Evolutionary conservation across 148 eudicot species (phyloP), one percentile per base, ranked within the genome.

Genomic region (Silene conica): DNA sequence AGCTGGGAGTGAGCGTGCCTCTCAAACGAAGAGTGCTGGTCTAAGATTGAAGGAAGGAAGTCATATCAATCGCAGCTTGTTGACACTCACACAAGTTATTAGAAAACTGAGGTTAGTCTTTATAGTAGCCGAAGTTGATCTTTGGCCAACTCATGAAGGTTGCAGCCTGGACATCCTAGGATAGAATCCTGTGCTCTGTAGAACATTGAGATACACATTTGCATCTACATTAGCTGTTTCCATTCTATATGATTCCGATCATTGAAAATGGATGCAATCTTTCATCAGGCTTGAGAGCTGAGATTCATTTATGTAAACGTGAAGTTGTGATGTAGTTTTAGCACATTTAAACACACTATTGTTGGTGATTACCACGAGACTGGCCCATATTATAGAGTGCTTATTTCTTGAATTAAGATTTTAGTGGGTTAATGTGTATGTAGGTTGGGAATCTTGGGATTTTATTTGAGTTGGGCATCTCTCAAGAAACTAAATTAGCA

Each of bases 1-100:
- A 65, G 99, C 99, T 68, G 99, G 99, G 62, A 95, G 99, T 77
- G 99, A 95, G 68, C 97, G 97, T 69, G 97, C 88, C 69, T 85
- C 94, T 74, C 96, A 86, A 87, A 89, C 97, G 15, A 92, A 90
- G 64, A 83, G 90, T 73, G 91, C 86, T 80, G 99, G 96, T 73
- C 68, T 85, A 72, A 86, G 94, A 71, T 81, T 92, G 76, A 95
- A 90, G 82, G 99, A 95, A 87, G 99, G 99, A 48, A 87, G 96
- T 80, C 99, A 95, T 76, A 95, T 95, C 66, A 95, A 95, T 59
- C 89, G 93, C 76, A 95, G 99, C 78, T 82, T 95, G 83, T 72
- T 96, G 82, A 96, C 99, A 46, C 82, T 96, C 77, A 89, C 96
- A 18, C 96, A 90, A 34, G 99, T 96, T 54, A 96, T 96, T 54